These are phyloP conservation scores for Chlorella sp. DNA, from an alignment of 139 green algal species.

Conservation along the genomic window DNA sequence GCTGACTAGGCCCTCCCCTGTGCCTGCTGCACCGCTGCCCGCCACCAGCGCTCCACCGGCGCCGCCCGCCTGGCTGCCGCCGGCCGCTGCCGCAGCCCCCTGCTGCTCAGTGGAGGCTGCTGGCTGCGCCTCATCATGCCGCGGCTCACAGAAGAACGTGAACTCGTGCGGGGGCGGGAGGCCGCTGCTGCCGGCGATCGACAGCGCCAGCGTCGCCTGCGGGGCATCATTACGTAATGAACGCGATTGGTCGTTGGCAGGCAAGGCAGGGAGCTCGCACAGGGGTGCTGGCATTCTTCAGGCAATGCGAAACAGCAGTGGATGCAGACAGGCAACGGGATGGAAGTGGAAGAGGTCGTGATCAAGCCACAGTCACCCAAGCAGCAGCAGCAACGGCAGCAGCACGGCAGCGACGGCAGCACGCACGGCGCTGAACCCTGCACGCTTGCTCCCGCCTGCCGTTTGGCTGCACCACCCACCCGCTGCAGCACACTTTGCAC, in stretches of 20 bases:
- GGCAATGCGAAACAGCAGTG: too few species aligned
- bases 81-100: neutral
- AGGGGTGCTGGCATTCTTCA: too few species aligned
- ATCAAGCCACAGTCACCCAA: too few species aligned
- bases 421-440: neutral
- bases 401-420: too few species aligned
- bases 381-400: too few species aligned
- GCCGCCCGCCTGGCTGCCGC: neutral
- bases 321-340: too few species aligned
- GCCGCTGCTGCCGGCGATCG: neutral
- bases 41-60: neutral
- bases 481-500: neutral
- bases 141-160: constrained; percentile 39
- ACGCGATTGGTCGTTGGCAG: neutral
- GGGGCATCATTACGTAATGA: neutral
- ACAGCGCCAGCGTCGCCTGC: constrained; percentile 20
- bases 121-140: constrained; percentile 25
- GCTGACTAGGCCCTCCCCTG: constrained; percentile 38
- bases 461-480: neutral
- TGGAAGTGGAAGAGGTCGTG: too few species aligned
- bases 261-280: neutral
- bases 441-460: neutral
- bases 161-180: constrained; percentile 19
- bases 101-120: neutral
- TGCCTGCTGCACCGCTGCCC: neutral